Percentiles rank a stretch among this genome's conserved stretches.
These are phyloP conservation scores for Penicillium sp. DNA, from an alignment of 2,329 filamentous ascomycete species.

Conservation along the genomic window DNA sequence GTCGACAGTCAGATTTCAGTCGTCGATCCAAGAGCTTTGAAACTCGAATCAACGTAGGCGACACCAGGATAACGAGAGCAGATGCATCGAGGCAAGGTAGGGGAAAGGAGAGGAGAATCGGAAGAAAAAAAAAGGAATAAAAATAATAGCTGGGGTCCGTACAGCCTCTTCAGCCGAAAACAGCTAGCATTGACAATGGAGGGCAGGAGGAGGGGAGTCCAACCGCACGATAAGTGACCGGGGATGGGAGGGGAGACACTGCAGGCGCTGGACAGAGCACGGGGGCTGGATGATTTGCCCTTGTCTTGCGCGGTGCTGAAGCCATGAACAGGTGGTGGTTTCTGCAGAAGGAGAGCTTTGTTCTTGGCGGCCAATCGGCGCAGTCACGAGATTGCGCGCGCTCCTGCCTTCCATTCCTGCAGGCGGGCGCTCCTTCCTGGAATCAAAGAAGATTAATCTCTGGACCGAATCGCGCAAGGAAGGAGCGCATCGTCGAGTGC, in stretches of 20 bases:
- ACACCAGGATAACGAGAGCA: background rate
- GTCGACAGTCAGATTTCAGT: too few species aligned
- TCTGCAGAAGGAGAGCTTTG: background rate
- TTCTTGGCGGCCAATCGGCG: background rate
- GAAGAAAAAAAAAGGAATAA: background rate
- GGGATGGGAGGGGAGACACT: background rate
- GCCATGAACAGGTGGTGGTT: background rate
- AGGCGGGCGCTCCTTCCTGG: background rate
- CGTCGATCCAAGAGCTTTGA: background rate
- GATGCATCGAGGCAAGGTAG: background rate
- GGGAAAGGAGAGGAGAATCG: background rate
- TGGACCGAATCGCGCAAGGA: background rate
- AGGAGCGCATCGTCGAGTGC: constrained; percentile 13
- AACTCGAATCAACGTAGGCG: background rate
- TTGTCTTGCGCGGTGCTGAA: background rate
- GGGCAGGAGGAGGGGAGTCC: background rate
- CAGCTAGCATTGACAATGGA: background rate
- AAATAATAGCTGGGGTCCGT: background rate
- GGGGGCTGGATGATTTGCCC: constrained; percentile 11
- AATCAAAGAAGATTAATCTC: background rate
- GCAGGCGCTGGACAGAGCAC: too few species aligned
- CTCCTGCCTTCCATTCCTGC: background rate
- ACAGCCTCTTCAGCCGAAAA: background rate
- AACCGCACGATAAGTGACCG: background rate
- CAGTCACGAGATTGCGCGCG: background rate